Evolutionary conservation across 305 asterid species (phyloP).

Genomic region (Coffea humblotiana): DNA sequence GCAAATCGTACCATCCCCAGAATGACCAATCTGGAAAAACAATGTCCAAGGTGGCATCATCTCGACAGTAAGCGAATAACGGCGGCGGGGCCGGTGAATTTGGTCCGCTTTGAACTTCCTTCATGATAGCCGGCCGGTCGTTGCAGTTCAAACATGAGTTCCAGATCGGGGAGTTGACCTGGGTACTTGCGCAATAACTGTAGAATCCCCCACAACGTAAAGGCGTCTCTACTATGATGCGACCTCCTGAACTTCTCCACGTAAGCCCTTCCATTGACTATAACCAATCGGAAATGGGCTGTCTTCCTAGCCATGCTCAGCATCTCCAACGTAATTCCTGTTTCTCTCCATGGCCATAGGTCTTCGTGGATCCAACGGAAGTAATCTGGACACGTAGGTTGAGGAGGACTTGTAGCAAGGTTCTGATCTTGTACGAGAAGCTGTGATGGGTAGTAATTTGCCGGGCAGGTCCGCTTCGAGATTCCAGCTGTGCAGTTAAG

Average conservation of each 20-base stretch:
- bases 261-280: conserved; percentile 54
- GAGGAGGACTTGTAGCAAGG: conserved; percentile 7
- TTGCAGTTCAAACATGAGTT: conserved; percentile 70
- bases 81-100: conserved; percentile 62
- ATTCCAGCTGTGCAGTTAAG: conserved; percentile 57
- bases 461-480: conserved; percentile 51
- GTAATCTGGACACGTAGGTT: conserved; percentile 64
- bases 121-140: conserved; percentile 74
- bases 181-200: conserved; percentile 86
- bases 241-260: conserved; percentile 49
- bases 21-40: conserved; percentile 97
- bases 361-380: conserved; percentile 88
- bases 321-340: conserved; percentile 72
- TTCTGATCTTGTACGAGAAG: conserved; percentile 4
- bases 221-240: conserved; percentile 71
- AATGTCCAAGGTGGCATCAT: conserved; percentile 57
- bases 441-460: conserved; percentile 60
- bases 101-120: conserved; percentile 32
- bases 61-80: conserved; percentile 68
- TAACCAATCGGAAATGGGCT: conserved; percentile 59
- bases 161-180: conserved; percentile 82
- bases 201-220: conserved; percentile 85
- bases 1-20: conserved; percentile 82
- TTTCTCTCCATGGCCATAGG: conserved; percentile 87
- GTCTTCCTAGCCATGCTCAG: conserved; percentile 63